Evolutionary conservation across 2,329 filamentous ascomycete species (phyloP).

Genomic region (Neurospora crassa): DNA sequence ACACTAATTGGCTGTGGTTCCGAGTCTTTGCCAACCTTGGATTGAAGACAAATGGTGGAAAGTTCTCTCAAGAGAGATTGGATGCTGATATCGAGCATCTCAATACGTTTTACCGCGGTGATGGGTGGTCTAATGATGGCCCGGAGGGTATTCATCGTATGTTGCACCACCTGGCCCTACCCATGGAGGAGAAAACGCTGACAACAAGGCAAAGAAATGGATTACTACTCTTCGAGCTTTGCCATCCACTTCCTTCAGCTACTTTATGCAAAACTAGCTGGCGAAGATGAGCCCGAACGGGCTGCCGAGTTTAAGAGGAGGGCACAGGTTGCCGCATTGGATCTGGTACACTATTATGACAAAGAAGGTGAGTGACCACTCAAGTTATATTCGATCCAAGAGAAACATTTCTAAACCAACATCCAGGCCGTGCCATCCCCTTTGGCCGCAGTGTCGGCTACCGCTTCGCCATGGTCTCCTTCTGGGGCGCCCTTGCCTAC

Average conservation of each 20-base stretch:
- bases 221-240: constrained; percentile 76
- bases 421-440: constrained; percentile 51
- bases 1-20: constrained; percentile 69
- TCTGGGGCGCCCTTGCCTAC: constrained; percentile 71
- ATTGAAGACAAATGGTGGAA: constrained; percentile 63
- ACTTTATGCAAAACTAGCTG: constrained; percentile 63
- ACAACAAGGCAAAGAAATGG: constrained; percentile 49
- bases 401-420: background rate
- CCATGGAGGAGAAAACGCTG: constrained; percentile 1
- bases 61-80: constrained; percentile 58
- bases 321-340: constrained; percentile 56
- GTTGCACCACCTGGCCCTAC: constrained; percentile 14
- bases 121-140: constrained; percentile 75
- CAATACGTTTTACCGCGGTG: constrained; percentile 73
- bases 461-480: constrained; percentile 77
- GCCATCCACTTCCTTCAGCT: constrained; percentile 75
- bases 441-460: constrained; percentile 74
- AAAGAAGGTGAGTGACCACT: constrained; percentile 37
- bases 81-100: constrained; percentile 69
- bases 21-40: constrained; percentile 76
- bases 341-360: constrained; percentile 70
- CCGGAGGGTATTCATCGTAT: constrained; percentile 63
- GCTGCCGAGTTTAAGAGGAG: constrained; percentile 61
- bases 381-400: background rate
- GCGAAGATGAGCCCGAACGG: constrained; percentile 53